Conservation (phyloP, 495 filamentous ascomycete species). For the Hypoxylon subgilvum region DNA sequence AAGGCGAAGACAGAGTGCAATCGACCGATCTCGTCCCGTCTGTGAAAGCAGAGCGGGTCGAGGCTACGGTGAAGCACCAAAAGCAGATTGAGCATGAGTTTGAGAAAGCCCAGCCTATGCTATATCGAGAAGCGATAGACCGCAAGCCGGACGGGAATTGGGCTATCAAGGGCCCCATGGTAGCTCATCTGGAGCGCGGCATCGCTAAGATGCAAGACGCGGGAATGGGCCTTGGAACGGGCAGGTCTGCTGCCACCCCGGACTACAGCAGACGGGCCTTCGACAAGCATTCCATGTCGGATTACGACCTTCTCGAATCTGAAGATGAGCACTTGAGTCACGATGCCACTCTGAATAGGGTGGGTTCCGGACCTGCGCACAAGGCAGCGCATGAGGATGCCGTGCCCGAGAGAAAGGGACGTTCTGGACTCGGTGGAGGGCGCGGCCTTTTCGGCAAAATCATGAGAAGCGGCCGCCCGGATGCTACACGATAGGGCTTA, state of each 20-base stretch:
- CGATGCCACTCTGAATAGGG: constrained; percentile 5
- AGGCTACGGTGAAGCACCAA: constrained; percentile 48
- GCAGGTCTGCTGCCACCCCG: constrained; percentile 16
- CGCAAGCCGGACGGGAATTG: constrained; percentile 35
- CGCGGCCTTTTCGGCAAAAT: constrained; percentile 25
- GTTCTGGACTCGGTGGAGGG: constrained; percentile 14
- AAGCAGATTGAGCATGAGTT: constrained; percentile 50
- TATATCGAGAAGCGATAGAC: constrained; percentile 45
- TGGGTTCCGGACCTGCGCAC: neutral
- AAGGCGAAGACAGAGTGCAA: constrained; percentile 46
- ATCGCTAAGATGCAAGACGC: constrained; percentile 38
- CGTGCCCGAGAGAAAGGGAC: constrained; percentile 19
- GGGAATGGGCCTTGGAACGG: constrained; percentile 8
- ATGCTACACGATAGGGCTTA: constrained; percentile 19
- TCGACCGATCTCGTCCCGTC: constrained; percentile 44
- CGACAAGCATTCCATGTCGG: constrained; percentile 32
- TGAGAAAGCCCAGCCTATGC: constrained; percentile 40
- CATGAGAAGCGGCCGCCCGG: constrained; percentile 28
- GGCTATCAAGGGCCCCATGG: constrained; percentile 28
- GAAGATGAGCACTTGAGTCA: constrained; percentile 34
- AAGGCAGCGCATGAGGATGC: constrained; percentile 8
- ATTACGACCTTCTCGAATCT: constrained; percentile 34
- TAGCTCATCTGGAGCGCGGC: constrained; percentile 25
- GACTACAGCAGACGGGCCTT: constrained; percentile 31
- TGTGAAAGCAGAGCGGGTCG: constrained; percentile 46